These are phyloP conservation scores for Metrosideros polymorpha DNA, from an alignment of 441 rosid genomes.

Conservation along the genomic window DNA sequence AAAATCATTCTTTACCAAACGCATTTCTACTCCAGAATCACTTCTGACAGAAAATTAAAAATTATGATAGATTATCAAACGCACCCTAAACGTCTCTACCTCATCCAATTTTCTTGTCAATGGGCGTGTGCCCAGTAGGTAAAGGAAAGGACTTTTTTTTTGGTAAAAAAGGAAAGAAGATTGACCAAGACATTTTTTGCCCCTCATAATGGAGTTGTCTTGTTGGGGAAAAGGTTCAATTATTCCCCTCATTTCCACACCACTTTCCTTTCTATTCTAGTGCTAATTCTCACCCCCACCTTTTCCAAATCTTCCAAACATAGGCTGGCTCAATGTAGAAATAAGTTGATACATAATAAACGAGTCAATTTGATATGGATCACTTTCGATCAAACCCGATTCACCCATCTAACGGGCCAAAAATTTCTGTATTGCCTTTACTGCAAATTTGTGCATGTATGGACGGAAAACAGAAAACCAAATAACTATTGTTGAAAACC, in stretches of 20 bases:
- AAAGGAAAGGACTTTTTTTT: no score
- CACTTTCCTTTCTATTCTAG: no score
- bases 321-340: background rate
- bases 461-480: rapidly evolving
- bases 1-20: no score
- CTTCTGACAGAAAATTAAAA: no score
- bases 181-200: background rate
- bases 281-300: no score
- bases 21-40: no score
- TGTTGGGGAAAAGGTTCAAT: background rate
- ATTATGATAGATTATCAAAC: no score
- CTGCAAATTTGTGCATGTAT: rapidly evolving
- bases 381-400: background rate
- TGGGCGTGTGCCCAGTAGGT: no score
- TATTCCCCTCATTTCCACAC: background rate
- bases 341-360: background rate
- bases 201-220: no score
- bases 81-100: no score
- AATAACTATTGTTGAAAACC: background rate
- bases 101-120: no score
- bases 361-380: rapidly evolving
- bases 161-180: no score
- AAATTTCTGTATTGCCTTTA: background rate
- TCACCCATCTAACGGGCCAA: background rate
- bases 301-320: rapidly evolving